phyloP scores from a whole-genome alignment of 2,329 filamentous ascomycete genomes.

The Penicillium hordei region DNA sequence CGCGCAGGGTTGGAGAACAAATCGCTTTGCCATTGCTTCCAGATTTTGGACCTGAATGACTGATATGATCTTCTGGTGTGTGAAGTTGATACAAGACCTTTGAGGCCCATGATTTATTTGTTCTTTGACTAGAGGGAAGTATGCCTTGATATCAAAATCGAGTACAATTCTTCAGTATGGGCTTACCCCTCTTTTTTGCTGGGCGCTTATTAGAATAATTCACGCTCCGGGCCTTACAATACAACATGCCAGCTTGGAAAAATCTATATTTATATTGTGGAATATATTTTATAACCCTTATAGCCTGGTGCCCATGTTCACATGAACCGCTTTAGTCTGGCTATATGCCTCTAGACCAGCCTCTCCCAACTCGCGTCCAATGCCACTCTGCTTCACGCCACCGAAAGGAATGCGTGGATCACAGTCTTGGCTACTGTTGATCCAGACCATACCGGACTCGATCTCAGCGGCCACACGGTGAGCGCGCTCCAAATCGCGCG shows the following conservation, averaged over 20 bases:
- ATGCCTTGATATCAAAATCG: too few relatives aligned
- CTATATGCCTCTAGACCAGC: conserved; percentile 43
- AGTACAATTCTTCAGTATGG: too few relatives aligned
- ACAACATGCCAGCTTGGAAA: background rate
- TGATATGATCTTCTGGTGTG: too few relatives aligned
- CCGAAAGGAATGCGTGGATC: conserved; percentile 45
- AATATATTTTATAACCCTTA: conserved; percentile 5
- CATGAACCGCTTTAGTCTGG: conserved; percentile 44
- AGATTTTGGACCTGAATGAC: too few relatives aligned
- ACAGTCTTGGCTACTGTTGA: conserved; percentile 47
- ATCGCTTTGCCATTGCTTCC: too few relatives aligned
- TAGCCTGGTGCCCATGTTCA: conserved; percentile 41
- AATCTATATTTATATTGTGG: background rate
- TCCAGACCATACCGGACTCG: conserved; percentile 50
- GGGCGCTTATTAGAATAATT: too few relatives aligned
- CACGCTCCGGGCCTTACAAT: too few relatives aligned
- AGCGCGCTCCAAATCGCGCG: conserved; percentile 42
- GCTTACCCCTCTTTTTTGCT: too few relatives aligned
- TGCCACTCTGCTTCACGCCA: conserved; percentile 49
- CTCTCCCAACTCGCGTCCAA: conserved; percentile 52
- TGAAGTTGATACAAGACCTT: too few relatives aligned
- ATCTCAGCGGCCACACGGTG: conserved; percentile 45
- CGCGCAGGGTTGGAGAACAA: too few relatives aligned
- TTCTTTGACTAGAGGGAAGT: too few relatives aligned
- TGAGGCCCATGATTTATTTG: too few relatives aligned